Base-by-base conservation (phyloP, 345 rosid species). In the Lumnitzera racemosa region DNA sequence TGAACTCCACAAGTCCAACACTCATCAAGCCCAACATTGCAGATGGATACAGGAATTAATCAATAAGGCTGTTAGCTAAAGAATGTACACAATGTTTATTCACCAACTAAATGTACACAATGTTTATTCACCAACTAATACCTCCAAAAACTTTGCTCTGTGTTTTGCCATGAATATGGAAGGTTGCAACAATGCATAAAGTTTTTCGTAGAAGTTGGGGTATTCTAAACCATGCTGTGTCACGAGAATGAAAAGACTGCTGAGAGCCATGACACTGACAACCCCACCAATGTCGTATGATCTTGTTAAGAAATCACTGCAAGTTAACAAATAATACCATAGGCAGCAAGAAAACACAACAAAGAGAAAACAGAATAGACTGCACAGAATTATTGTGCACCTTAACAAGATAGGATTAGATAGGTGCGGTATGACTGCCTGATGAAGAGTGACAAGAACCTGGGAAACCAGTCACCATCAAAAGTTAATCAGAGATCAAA, bases 211-310 rank as follows among this genome's bases (percentile, higher is more conserved):
- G 74, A 94, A 94, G 77, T 88, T 82, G 15, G 97, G 92, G 66
- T 94, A 90, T 69, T 94, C 97, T 53, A 90, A 62, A 59, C 96
- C 95, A 59, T 94, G 96, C 49, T 81, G 67, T 17, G 97, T 84
- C 90, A 94, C 88, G 70, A 94, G 97, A 70, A 84, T 82, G 73
- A 83, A 90, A 64, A 94, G 96, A 51, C 96, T 80, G 72, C 95
- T 90, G 50, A 94, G 95, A 58, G 96, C 89, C 97, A 94, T 88
- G 62, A 90, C 92, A 67, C 96, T 94, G 62, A 90, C 89, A 68
- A 94, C 95, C 69, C 97, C 97, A 12, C 99, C 99, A 46, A 90
- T 80, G 69, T 90, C 92, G 68, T 94, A 90, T 46, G 95, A 94
- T 70, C 88, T 81, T 56, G 95, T 88, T 64, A 94, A 80, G 64